Percentiles rank a stretch among this genome's conserved stretches.
Evolutionary conservation across 352 stramenopile genomes (phyloP).

Genomic region (Saprolegnia diclina): DNA sequence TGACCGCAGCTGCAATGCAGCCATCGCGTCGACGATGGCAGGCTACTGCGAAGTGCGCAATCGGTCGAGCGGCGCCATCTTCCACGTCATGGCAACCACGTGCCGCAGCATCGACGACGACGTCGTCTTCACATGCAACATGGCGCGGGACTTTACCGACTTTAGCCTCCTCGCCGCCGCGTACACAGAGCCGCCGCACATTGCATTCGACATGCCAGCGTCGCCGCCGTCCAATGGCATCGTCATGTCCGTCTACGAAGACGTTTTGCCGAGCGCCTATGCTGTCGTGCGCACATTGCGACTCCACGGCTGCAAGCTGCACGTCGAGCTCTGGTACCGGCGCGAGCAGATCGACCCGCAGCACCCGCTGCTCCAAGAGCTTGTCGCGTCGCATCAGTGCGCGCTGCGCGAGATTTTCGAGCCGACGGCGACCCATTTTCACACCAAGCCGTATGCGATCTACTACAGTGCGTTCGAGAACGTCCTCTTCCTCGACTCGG

Average conservation of each 20-base stretch:
- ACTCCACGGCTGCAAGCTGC: constrained; percentile 42
- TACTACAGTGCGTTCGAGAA: constrained; percentile 58
- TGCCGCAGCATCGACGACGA: constrained; percentile 49
- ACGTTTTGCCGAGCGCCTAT: constrained; percentile 62
- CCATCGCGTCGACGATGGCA: constrained; percentile 37
- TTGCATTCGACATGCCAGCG: constrained; percentile 24
- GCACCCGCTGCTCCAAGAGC: constrained; percentile 38
- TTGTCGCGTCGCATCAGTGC: not conserved
- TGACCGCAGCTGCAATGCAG: constrained; percentile 46
- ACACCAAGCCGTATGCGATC: constrained; percentile 65
- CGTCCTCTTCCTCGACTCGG: constrained; percentile 74
- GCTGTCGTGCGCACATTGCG: constrained; percentile 50
- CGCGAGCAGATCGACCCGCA: constrained; percentile 23
- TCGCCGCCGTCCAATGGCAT: constrained; percentile 44
- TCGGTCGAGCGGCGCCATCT: constrained; percentile 44
- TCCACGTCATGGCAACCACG: constrained; percentile 65
- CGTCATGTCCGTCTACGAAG: constrained; percentile 65
- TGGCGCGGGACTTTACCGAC: constrained; percentile 58
- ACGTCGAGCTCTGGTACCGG: constrained; percentile 64
- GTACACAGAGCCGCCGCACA: constrained; percentile 30
- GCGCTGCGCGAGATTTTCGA: constrained; percentile 45
- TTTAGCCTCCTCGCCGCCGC: constrained; percentile 39
- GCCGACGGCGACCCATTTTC: constrained; percentile 41
- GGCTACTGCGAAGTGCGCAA: constrained; percentile 69
- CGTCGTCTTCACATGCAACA: constrained; percentile 48